Evolutionary conservation across 805 yeast genomes (phyloP).

Genomic region (Lachancea cidri): DNA sequence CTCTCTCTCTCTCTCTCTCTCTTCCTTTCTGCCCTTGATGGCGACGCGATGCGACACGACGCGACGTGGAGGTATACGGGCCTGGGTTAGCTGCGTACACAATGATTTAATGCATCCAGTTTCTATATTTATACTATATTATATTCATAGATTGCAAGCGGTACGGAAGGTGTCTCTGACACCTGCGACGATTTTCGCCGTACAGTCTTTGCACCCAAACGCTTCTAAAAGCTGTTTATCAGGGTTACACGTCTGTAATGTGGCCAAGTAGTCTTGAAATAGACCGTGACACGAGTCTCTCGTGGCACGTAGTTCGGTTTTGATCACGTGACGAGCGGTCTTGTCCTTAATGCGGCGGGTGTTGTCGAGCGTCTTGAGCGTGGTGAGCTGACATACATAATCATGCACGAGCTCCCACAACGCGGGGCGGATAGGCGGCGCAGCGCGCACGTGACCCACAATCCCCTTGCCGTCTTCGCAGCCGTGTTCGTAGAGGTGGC

Average conservation of each 20-base stretch:
- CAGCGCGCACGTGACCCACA: neutral
- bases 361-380: conserved; percentile 27
- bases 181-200: neutral
- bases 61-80: too few relatives aligned
- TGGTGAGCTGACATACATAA: conserved; percentile 20
- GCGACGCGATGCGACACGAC: too few relatives aligned
- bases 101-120: too few relatives aligned
- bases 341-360: conserved; percentile 24
- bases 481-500: conserved; percentile 19
- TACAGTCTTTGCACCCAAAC: neutral
- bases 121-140: neutral
- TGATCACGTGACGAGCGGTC: conserved; percentile 15
- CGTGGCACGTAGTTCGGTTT: conserved; percentile 12
- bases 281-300: conserved; percentile 23
- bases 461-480: conserved; percentile 5
- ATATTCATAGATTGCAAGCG: neutral
- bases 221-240: neutral
- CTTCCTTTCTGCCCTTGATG: too few relatives aligned
- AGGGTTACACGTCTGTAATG: neutral
- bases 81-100: too few relatives aligned
- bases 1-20: neutral
- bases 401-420: conserved; percentile 23
- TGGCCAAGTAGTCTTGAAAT: conserved; percentile 2
- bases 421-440: conserved; percentile 2
- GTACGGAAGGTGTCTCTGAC: neutral